A percentile compares a stretch with the other conserved stretches of the same genome.
phyloP scores from a whole-genome alignment of 148 eudicot species.

The Rhododendron mucronatum region DNA sequence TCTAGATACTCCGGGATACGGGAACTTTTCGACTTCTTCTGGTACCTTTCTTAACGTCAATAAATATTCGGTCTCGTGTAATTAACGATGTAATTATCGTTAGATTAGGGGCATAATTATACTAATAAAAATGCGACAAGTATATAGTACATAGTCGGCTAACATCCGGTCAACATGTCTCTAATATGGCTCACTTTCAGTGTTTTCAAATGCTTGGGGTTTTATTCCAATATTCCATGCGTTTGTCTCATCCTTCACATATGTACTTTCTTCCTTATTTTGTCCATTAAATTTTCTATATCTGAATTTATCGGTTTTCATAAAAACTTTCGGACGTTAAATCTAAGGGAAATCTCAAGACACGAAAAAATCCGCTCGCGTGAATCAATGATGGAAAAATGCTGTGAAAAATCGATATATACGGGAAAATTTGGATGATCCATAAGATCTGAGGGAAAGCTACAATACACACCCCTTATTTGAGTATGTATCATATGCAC shows the following conservation, averaged over 20 bases:
- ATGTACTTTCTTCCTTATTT: not conserved
- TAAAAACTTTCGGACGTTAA: not conserved
- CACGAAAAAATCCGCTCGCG: not conserved
- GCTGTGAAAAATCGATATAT: not conserved
- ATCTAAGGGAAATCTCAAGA: not conserved
- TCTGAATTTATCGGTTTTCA: not conserved
- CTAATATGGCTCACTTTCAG: conserved; percentile 17
- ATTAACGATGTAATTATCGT: not conserved
- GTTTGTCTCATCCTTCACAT: conserved; percentile 29
- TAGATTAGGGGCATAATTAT: not conserved
- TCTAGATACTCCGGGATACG: conserved; percentile 53
- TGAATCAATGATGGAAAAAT: not conserved
- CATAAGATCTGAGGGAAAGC: not conserved
- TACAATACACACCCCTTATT: too few relatives aligned
- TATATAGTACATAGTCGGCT: conserved; percentile 6
- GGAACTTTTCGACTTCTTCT: conserved; percentile 24
- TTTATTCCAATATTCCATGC: conserved; percentile 33
- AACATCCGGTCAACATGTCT: conserved; percentile 24
- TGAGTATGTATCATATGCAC: too few relatives aligned
- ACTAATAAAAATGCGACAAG: not conserved
- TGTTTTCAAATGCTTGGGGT: conserved; percentile 20
- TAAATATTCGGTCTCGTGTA: not conserved
- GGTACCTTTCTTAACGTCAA: not conserved
- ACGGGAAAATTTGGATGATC: not conserved
- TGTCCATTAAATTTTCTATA: not conserved